A percentile compares a stretch with the other conserved stretches of the same genome.
phyloP scores from a whole-genome alignment of 352 stramenopile species.

The Phytophthora podocarpi region DNA sequence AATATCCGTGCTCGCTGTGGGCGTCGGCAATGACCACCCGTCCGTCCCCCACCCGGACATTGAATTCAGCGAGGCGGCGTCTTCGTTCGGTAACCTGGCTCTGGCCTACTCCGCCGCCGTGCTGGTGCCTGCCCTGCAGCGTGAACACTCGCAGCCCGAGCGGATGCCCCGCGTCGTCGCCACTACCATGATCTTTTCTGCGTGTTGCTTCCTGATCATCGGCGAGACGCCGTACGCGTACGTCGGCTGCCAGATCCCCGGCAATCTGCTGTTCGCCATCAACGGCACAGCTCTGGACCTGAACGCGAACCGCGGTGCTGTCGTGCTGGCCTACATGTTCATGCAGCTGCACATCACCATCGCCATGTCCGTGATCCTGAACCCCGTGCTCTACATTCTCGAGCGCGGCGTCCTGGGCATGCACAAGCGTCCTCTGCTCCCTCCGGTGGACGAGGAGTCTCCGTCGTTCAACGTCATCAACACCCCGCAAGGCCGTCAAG shows the following conservation, averaged over 20 bases:
- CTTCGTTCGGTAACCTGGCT: constrained; percentile 65
- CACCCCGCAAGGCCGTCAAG: constrained; percentile 22
- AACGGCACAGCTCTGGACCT: constrained; percentile 48
- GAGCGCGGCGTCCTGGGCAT: constrained; percentile 57
- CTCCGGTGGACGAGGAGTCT: constrained; percentile 33
- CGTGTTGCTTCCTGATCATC: constrained; percentile 59
- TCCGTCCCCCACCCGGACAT: constrained; percentile 43
- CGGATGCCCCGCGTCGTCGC: constrained; percentile 62
- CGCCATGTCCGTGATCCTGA: constrained; percentile 61
- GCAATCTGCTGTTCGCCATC: constrained; percentile 71
- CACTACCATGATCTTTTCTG: constrained; percentile 52
- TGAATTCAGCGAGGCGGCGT: constrained; percentile 50
- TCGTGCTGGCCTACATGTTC: constrained; percentile 61
- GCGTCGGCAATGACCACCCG: constrained; percentile 50
- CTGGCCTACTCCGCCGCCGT: constrained; percentile 64
- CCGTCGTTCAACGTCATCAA: constrained; percentile 28
- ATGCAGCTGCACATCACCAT: constrained; percentile 73
- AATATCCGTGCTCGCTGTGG: constrained; percentile 42
- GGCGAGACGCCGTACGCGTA: constrained; percentile 43
- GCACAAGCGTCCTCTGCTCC: constrained; percentile 44
- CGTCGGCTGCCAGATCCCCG: constrained; percentile 67
- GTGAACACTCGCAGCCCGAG: constrained; percentile 62
- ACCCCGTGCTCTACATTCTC: constrained; percentile 57
- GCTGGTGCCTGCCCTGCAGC: constrained; percentile 60
- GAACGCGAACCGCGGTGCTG: constrained; percentile 46